phyloP scores from a whole-genome alignment of 1,284 basidiomycete genomes.

The Stereum hirsutum region DNA sequence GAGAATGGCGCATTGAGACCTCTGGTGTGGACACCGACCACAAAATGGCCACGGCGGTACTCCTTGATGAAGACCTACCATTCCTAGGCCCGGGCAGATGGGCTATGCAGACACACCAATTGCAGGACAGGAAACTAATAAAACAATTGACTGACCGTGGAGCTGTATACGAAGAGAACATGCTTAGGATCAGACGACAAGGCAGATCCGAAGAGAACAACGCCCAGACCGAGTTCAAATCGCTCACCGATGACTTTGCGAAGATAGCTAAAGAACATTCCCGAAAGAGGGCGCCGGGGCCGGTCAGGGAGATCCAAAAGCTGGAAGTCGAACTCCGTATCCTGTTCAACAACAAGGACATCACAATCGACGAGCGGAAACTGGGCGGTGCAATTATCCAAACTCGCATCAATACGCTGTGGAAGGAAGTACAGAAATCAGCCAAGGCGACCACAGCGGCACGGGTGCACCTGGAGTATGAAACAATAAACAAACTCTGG shows the following conservation, averaged over 20 bases:
- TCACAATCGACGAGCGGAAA: not conserved
- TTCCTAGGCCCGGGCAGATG: not conserved
- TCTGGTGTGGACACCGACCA: not conserved
- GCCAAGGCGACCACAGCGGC: not conserved
- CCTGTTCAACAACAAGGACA: not conserved
- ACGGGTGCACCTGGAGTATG: not conserved
- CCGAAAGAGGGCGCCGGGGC: too few relatives aligned
- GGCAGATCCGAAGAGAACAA: not conserved
- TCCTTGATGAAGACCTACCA: not conserved
- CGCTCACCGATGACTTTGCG: too few relatives aligned
- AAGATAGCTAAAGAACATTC: too few relatives aligned
- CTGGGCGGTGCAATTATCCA: too few relatives aligned
- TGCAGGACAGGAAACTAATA: not conserved
- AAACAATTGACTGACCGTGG: not conserved
- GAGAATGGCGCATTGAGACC: not conserved
- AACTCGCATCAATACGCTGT: not conserved
- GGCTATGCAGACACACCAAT: not conserved
- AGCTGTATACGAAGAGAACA: not conserved
- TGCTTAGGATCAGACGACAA: not conserved
- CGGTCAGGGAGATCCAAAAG: too few relatives aligned
- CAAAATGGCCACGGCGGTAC: not conserved
- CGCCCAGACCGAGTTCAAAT: too few relatives aligned
- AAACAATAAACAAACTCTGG: constrained; percentile 1
- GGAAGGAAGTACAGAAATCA: not conserved
- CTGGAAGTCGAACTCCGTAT: not conserved